Evolutionary conservation across 2,329 filamentous ascomycete genomes (phyloP).

Genomic region (Fusarium tricinctum): DNA sequence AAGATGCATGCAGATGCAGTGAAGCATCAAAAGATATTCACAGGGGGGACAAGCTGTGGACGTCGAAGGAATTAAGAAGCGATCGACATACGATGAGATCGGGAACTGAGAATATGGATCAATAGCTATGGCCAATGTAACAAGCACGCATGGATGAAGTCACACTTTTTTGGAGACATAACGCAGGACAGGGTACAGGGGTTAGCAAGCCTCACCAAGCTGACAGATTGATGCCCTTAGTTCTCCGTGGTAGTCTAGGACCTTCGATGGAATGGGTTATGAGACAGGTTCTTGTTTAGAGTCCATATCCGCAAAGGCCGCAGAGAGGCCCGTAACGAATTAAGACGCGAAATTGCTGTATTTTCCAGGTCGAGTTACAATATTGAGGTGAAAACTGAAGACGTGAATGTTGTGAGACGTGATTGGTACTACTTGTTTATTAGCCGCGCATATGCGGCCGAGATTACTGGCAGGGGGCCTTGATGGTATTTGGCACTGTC

Average conservation of each 20-base stretch:
- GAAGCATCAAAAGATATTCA: conserved; percentile 21
- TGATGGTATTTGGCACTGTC: conserved; percentile 37
- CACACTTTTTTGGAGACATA: conserved; percentile 9
- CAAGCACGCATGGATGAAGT: conserved; percentile 22
- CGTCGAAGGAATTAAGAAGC: conserved; percentile 13
- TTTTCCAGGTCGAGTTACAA: conserved; percentile 7
- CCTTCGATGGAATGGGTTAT: conserved; percentile 9
- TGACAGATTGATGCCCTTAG: not conserved
- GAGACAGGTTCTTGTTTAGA: conserved; percentile 23
- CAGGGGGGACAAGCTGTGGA: conserved; percentile 40
- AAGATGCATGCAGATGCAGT: conserved; percentile 28
- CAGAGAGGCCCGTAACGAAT: conserved; percentile 22
- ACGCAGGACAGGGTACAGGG: conserved; percentile 11
- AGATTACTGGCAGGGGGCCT: conserved; percentile 46
- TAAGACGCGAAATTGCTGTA: conserved; percentile 39
- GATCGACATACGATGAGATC: conserved; percentile 10
- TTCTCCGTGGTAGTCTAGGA: not conserved
- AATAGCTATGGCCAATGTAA: conserved; percentile 17
- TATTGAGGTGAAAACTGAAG: conserved; percentile 19
- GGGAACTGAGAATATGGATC: conserved; percentile 4
- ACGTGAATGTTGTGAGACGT: conserved; percentile 14
- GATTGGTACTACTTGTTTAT: conserved; percentile 44
- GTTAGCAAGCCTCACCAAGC: conserved; percentile 5
- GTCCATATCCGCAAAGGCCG: conserved; percentile 13
- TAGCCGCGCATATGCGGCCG: conserved; percentile 50